A percentile compares a stretch with the other conserved stretches of the same genome.
These are phyloP conservation scores for Aspergillus fructus DNA, from an alignment of 2,329 filamentous ascomycete genomes.

Conservation along the genomic window DNA sequence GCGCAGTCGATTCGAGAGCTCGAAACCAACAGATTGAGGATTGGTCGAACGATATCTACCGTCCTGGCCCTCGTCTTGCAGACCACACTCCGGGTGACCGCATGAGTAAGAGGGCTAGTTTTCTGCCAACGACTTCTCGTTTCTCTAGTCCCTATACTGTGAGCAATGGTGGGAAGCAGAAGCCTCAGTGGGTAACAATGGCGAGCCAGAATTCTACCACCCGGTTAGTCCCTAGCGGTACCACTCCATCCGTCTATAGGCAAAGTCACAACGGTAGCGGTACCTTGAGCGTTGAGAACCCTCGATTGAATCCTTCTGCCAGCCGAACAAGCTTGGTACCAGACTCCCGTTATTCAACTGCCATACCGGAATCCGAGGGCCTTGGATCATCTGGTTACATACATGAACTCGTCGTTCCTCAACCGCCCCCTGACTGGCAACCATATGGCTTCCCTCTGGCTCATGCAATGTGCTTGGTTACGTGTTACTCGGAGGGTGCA, in stretches of 20 bases:
- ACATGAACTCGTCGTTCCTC: conserved; percentile 91
- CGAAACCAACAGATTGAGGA: conserved; percentile 93
- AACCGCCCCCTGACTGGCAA: conserved; percentile 95
- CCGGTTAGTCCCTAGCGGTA: conserved; percentile 60
- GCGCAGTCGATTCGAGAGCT: conserved; percentile 72
- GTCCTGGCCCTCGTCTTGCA: conserved; percentile 76
- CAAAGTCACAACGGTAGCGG: conserved; percentile 55
- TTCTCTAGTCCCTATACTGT: conserved; percentile 88
- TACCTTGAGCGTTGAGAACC: conserved; percentile 51
- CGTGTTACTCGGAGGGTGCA: conserved; percentile 93
- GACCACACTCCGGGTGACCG: conserved; percentile 72
- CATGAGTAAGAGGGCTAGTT: conserved; percentile 77
- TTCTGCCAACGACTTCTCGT: conserved; percentile 88
- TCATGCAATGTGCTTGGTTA: conserved; percentile 91
- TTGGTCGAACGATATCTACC: conserved; percentile 97
- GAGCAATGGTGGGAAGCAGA: conserved; percentile 59
- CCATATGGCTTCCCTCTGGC: conserved; percentile 94
- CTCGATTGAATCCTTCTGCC: conserved; percentile 40
- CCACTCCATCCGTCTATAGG: conserved; percentile 65
- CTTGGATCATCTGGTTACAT: conserved; percentile 91
- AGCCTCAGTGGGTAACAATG: conserved; percentile 82
- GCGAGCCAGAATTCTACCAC: conserved; percentile 79
- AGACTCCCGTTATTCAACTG: conserved; percentile 57
- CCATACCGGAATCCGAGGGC: conserved; percentile 63
- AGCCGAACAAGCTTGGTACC: conserved; percentile 60